Percentiles rank a stretch among this genome's conserved stretches.
phyloP scores from a whole-genome alignment of 345 rosid genomes.

The Populus davidiana region DNA sequence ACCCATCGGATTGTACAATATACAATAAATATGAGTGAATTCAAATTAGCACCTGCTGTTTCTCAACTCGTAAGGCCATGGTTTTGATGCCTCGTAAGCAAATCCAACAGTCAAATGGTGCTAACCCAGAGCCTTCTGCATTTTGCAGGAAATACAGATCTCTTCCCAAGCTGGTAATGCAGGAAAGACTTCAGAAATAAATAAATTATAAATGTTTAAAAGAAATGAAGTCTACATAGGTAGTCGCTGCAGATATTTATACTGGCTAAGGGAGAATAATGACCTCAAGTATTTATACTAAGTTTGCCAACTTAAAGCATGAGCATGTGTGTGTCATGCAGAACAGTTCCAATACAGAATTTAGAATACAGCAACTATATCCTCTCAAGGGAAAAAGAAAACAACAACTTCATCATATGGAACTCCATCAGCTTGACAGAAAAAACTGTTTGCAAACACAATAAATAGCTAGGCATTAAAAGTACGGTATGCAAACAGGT shows the following conservation, averaged over 20 bases:
- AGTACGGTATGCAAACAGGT: background rate
- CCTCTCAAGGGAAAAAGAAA: too few relatives aligned
- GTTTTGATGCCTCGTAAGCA: conserved; percentile 92
- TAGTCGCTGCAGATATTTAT: background rate
- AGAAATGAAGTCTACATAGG: background rate
- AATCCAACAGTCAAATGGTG: conserved; percentile 97
- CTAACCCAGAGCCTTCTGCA: conserved; percentile 91
- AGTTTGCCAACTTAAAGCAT: too few relatives aligned
- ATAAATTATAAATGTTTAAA: background rate
- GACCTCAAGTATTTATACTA: background rate
- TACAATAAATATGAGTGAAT: background rate
- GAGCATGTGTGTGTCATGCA: too few relatives aligned
- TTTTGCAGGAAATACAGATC: conserved; percentile 87
- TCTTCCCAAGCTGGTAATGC: conserved; percentile 62
- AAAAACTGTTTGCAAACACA: background rate
- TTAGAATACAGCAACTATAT: too few relatives aligned
- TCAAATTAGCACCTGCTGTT: conserved; percentile 68
- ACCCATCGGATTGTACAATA: too few relatives aligned
- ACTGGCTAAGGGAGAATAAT: background rate
- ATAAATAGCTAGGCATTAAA: background rate
- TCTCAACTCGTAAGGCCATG: conserved; percentile 87
- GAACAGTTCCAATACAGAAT: too few relatives aligned
- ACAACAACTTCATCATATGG: too few relatives aligned
- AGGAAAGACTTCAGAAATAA: background rate
- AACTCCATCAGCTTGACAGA: too few relatives aligned